Evolutionary conservation across 2,329 filamentous ascomycete species (phyloP).

Genomic region (Pseudogymnoascus sp.): DNA sequence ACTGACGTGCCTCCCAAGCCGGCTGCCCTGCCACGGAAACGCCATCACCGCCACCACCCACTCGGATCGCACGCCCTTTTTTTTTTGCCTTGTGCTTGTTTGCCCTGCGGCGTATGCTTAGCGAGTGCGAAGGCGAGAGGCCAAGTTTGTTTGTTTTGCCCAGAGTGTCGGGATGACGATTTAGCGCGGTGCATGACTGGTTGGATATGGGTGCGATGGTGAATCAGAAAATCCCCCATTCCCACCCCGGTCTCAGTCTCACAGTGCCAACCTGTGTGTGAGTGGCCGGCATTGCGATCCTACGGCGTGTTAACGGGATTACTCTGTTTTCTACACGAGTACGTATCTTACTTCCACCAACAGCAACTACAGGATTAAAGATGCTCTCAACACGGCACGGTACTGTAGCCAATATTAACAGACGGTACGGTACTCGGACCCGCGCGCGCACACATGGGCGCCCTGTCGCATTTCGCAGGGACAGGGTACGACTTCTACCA

Average conservation of each 20-base stretch:
- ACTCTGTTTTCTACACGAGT: background rate
- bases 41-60: too few species aligned
- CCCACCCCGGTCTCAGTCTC: background rate
- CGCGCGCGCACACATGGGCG: background rate
- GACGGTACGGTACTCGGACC: background rate
- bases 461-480: background rate
- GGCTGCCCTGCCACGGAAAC: too few species aligned
- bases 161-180: background rate
- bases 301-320: background rate
- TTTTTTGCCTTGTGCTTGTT: background rate
- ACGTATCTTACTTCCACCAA: background rate
- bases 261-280: background rate
- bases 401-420: background rate
- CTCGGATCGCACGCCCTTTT: background rate
- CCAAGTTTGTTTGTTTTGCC: background rate
- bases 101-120: background rate
- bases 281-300: background rate
- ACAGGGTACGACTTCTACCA: too few species aligned
- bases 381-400: too few species aligned
- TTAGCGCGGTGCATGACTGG: slow-evolving; percentile 5
- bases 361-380: background rate
- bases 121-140: background rate
- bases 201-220: background rate
- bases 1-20: too few species aligned
- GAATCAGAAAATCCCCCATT: background rate